Base-by-base conservation (phyloP, 305 asterid species). In the Caryopteris hybrid region DNA sequence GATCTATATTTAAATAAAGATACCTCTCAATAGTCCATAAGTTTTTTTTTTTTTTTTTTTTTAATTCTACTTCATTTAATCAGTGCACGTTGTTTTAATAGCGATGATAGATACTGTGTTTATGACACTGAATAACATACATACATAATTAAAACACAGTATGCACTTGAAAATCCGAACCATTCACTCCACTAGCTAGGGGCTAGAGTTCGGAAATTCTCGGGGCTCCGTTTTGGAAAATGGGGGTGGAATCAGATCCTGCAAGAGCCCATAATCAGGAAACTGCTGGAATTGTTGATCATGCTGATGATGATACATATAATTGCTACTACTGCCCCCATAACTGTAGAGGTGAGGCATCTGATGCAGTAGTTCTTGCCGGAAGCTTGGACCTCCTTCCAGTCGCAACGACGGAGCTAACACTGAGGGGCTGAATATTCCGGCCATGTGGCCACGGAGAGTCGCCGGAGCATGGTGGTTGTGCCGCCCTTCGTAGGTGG, bases 401-500 rank as follows among this genome's bases (percentile, higher is more conserved):
- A 65, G 53, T 4, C 70, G 62, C 18, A 69, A 16, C 13, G 68
- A 76, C 45, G 71, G 69, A 43, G 58, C 61, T 8, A 76, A 64
- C 85, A 86, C 65, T 6, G 83, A 72, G 9, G 80, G 81, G 22
- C 79, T 62, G 13, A 85, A 67, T 72, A 88, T 79, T 36, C 86
- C 78, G 57, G 71, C 74, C 61, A 64, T 73, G 54, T 74, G 79
- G 3, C 96, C 94, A 0, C 94, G 81, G 70, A 79, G 87, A 51
- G 67, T 80, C 1, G 81, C 66, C 6, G 96, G 96, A 0, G 83
- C 75, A 13, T 79, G 87, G 80, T 92, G 97, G 80, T 84, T 92
- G 73, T 92, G 98, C 68, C 90, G 85, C 22, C 98, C 98, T 64
- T 92, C 97, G 39, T 92, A 92, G 4, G 98, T 88, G 0, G 98